A percentile compares a stretch with the other conserved stretches of the same genome.
These are phyloP conservation scores for Penicillium psychrosexuale DNA, from an alignment of 2,329 filamentous ascomycete species.

Conservation along the genomic window DNA sequence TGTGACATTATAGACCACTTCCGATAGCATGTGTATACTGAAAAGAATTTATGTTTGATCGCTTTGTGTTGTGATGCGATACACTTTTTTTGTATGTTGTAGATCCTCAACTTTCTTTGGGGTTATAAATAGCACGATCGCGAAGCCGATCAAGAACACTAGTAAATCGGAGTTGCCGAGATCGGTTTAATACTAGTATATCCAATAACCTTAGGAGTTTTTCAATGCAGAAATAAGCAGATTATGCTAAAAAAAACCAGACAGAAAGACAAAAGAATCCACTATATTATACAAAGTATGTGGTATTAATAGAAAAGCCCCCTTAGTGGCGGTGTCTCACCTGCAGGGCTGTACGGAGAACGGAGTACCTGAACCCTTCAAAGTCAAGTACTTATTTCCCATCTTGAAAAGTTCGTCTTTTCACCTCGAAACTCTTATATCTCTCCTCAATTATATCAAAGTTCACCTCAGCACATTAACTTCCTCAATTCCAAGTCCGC, in stretches of 20 bases:
- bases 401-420: background rate
- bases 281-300: background rate
- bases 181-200: background rate
- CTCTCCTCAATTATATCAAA: background rate
- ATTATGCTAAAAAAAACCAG: background rate
- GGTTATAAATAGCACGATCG: constrained; percentile 12
- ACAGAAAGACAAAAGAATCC: background rate
- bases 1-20: constrained; percentile 20
- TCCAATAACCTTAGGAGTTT: background rate
- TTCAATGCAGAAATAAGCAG: background rate
- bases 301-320: constrained; percentile 13
- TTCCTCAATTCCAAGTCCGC: background rate
- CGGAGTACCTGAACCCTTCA: constrained; percentile 4
- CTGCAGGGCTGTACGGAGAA: background rate
- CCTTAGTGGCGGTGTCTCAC: constrained; percentile 19
- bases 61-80: background rate
- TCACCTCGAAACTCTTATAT: background rate
- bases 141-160: background rate
- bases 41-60: constrained; percentile 15
- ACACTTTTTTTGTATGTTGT: background rate
- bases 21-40: constrained; percentile 23
- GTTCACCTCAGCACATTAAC: background rate
- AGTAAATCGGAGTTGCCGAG: background rate
- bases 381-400: constrained; percentile 6
- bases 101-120: background rate